A percentile compares a stretch with the other conserved stretches of the same genome.
Evolutionary conservation across 2,329 filamentous ascomycete species (phyloP).

Genomic region (Pochonia chlamydosporia): DNA sequence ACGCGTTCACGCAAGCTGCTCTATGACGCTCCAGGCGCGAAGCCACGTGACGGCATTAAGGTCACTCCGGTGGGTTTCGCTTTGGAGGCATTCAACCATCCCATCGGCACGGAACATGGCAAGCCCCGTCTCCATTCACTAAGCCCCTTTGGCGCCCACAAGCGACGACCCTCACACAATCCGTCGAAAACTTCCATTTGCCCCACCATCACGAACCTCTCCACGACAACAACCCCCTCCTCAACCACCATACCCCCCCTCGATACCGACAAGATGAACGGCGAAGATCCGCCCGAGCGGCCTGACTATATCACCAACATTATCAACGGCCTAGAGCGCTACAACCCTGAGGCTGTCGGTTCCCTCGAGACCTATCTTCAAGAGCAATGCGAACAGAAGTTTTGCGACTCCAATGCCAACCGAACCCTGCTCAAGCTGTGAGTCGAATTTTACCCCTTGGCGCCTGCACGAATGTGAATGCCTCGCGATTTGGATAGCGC

Average conservation of each 20-base stretch:
- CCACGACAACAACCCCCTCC: constrained; percentile 19
- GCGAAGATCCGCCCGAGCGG: constrained; percentile 85
- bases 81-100: not conserved
- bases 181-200: constrained; percentile 35
- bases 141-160: constrained; percentile 32
- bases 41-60: constrained; percentile 24
- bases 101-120: constrained; percentile 14
- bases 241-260: constrained; percentile 14
- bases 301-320: constrained; percentile 89
- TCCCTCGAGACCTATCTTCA: constrained; percentile 91
- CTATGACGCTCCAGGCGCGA: constrained; percentile 27
- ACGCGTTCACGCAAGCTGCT: constrained; percentile 1
- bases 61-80: not conserved
- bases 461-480: not conserved
- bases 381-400: constrained; percentile 91
- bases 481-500: not conserved
- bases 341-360: constrained; percentile 94
- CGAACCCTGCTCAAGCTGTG: constrained; percentile 94
- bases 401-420: constrained; percentile 95
- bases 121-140: constrained; percentile 22
- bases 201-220: constrained; percentile 36
- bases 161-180: constrained; percentile 33
- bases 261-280: constrained; percentile 47
- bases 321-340: constrained; percentile 94
- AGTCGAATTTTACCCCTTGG: constrained; percentile 38